phyloP scores from a whole-genome alignment of 306 rosid genomes.

The Quercus bicolor region DNA sequence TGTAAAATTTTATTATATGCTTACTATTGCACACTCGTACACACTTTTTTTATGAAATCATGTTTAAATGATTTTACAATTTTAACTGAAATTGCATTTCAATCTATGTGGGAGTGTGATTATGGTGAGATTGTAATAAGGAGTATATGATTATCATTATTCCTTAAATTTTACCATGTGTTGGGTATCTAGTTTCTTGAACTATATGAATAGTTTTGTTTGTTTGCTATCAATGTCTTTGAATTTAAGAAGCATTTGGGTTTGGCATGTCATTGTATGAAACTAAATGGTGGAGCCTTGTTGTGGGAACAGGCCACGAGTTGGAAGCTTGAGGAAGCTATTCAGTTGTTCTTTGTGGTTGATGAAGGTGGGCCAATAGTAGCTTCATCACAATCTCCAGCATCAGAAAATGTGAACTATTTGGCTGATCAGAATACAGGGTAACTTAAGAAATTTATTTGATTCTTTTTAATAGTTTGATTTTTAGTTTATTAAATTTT shows the following conservation, averaged over 20 bases:
- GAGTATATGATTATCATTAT: no score
- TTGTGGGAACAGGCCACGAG: slow-evolving; percentile 66
- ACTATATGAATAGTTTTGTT: no score
- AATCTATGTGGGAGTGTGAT: no score
- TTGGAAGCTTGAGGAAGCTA: slow-evolving; percentile 95
- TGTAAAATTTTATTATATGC: no score
- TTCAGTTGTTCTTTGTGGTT: slow-evolving; percentile 80
- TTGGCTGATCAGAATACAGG: slow-evolving; percentile 38
- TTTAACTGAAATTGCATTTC: no score
- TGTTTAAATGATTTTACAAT: no score
- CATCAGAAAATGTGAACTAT: slow-evolving; percentile 42
- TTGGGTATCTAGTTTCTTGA: neutral
- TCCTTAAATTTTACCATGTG: neutral
- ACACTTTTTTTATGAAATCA: no score
- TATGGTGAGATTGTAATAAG: no score
- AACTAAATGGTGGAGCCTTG: slow-evolving; percentile 5
- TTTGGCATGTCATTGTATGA: neutral
- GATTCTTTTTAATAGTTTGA: neutral
- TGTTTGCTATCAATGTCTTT: no score
- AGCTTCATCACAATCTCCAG: slow-evolving; percentile 28
- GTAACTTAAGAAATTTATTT: slow-evolving; percentile 18
- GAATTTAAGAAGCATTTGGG: no score
- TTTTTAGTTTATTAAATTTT: neutral
- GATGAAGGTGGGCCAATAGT: slow-evolving; percentile 50
- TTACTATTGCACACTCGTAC: no score